Base-by-base conservation (phyloP, 805 yeast genomes). In the Candida dajiaensis region DNA sequence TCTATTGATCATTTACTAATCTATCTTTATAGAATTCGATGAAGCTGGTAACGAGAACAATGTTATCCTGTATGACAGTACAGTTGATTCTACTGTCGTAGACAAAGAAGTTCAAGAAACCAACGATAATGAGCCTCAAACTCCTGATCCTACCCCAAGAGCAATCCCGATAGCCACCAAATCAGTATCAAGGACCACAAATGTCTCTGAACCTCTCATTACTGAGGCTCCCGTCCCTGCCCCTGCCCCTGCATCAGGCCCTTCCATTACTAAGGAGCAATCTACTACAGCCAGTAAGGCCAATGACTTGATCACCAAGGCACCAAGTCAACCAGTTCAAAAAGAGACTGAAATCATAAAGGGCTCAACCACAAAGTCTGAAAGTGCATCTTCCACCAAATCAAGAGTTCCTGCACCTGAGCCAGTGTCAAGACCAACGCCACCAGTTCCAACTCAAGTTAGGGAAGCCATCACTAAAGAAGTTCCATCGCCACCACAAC, bases 11-110 rank as follows among this genome's bases (percentile, higher is more conserved):
- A n/a, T n/a, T n/a, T n/a, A n/a, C n/a, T n/a, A n/a, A n/a, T n/a
- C n/a, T n/a, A n/a, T n/a, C n/a, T n/a, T 53, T 2, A 49, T 44
- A 46, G 72, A 68, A 33, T 47, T 61, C 6, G 74, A 70, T 49
- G 61, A 57, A 5, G 48, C 55, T 39, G 69, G 67, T 7, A 69
- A 69, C 43, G 65, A 63, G 35, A 70, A 70, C 51, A 70, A 70
- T 44, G 72, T 69, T 4, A 41, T 64, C 23, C 39, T 49, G 4
- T 57, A 51, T 26, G 57, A 54, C 41, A 43, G 36, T 36, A 40
- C 36, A 6, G 45, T 33, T 19, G 40, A 41, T 4, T 20, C 10
- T 2, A 18, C 38, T 10, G 6, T 43, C 10, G 22, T 15, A 3
- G 53, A 41, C 11, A 25, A 18, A n/a, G 41, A 29, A 5, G 51